phyloP scores from a whole-genome alignment of 495 filamentous ascomycete species.

The Annulohypoxylon moriforme region DNA sequence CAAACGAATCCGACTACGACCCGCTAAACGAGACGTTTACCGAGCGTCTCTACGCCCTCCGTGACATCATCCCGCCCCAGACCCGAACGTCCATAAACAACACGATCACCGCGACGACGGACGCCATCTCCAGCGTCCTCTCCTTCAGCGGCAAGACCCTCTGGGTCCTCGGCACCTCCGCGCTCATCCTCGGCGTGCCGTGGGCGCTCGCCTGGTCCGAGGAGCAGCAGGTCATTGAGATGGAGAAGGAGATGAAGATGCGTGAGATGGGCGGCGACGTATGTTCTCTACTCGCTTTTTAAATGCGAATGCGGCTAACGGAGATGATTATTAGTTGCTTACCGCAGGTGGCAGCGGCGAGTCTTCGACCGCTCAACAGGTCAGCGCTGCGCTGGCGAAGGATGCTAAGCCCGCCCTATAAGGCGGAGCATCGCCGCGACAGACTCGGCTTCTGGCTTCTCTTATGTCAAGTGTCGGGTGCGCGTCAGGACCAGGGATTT shows the following conservation, averaged over 20 bases:
- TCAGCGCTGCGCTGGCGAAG: slow-evolving; percentile 49
- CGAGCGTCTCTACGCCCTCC: slow-evolving; percentile 85
- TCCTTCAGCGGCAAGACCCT: slow-evolving; percentile 81
- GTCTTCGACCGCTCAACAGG: slow-evolving; percentile 49
- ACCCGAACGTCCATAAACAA: slow-evolving; percentile 75
- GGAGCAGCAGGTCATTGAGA: slow-evolving; percentile 94
- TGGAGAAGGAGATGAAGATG: slow-evolving; percentile 97
- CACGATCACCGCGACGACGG: slow-evolving; percentile 65
- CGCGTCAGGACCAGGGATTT: no score
- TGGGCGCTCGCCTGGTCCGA: slow-evolving; percentile 92
- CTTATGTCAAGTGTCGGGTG: not conserved
- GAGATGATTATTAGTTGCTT: slow-evolving; percentile 47
- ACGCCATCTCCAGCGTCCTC: slow-evolving; percentile 66
- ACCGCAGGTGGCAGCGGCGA: slow-evolving; percentile 44
- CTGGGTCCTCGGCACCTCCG: slow-evolving; percentile 88
- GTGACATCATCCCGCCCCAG: slow-evolving; percentile 90
- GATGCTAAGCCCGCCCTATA: slow-evolving; percentile 52
- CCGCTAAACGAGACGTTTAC: slow-evolving; percentile 70
- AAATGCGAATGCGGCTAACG: slow-evolving; percentile 6
- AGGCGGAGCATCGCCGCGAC: slow-evolving; percentile 23
- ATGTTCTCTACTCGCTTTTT: not conserved
- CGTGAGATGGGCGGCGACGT: slow-evolving; percentile 72
- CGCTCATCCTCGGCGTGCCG: slow-evolving; percentile 89
- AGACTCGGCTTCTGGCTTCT: not conserved
- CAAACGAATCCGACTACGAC: slow-evolving; percentile 66